Evolutionary conservation across 192 early-diverging fungal genomes (phyloP).

Genomic region (Backusella australiensis): DNA sequence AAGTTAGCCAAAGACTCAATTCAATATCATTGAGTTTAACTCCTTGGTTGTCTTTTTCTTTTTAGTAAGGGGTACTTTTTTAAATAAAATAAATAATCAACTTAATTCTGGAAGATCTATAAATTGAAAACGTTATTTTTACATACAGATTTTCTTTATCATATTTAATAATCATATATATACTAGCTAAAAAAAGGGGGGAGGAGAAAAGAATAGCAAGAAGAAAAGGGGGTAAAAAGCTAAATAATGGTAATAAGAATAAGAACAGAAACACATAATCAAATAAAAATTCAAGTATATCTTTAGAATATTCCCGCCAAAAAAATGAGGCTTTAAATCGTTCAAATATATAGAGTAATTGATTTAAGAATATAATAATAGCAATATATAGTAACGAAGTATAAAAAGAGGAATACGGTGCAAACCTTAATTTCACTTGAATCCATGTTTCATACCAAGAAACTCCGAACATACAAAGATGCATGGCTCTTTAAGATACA

Average conservation of each 20-base stretch:
- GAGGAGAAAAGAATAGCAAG: neutral
- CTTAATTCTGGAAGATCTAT: constrained; percentile 1
- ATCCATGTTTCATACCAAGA: constrained; percentile 2
- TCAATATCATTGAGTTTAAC: neutral
- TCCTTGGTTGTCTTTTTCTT: neutral
- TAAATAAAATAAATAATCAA: neutral
- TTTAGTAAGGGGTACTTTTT: neutral
- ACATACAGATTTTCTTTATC: neutral
- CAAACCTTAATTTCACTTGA: constrained; percentile 14
- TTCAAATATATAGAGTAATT: neutral
- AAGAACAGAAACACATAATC: neutral
- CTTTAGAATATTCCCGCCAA: constrained; percentile 9
- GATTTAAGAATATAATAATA: constrained; percentile 6
- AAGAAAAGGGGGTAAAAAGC: neutral
- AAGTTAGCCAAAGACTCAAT: constrained; percentile 12
- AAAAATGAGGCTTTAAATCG: constrained; percentile 7
- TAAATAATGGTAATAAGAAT: neutral
- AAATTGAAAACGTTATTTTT: neutral
- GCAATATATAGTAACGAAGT: neutral
- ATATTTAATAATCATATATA: neutral
- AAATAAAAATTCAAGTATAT: neutral
- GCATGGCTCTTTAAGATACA: neutral
- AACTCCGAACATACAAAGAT: constrained; percentile 3
- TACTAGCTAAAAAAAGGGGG: neutral
- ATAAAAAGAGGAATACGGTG: neutral